Percentiles rank a stretch among this genome's conserved stretches.
phyloP scores from a whole-genome alignment of 129 eudicot genomes.

The Flaveria linearis region DNA sequence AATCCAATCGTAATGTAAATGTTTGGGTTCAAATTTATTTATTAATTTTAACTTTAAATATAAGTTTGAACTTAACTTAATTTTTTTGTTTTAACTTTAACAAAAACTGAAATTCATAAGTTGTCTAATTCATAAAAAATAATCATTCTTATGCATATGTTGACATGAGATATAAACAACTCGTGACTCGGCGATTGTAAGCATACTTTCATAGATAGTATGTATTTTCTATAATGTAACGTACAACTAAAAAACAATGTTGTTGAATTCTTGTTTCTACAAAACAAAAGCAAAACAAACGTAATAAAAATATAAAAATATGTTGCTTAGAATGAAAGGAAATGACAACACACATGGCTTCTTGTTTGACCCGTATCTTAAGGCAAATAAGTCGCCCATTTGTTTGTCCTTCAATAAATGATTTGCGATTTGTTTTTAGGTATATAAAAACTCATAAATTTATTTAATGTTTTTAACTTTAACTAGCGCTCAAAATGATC shows the following conservation, averaged over 20 bases:
- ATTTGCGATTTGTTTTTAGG: no score
- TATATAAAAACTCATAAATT: no score
- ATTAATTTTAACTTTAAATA: no score
- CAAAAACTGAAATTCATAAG: no score
- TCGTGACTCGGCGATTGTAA: not conserved
- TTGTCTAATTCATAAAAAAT: no score
- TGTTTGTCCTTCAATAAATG: slow-evolving; percentile 36
- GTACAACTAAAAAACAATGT: not conserved
- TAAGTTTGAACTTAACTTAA: no score
- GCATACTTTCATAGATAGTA: not conserved
- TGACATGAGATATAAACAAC: not conserved
- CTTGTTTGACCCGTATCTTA: slow-evolving; percentile 88
- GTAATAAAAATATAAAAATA: not conserved
- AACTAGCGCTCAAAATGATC: no score
- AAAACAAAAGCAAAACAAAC: not conserved
- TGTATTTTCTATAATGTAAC: not conserved
- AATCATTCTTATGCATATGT: not conserved
- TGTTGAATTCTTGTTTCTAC: not conserved
- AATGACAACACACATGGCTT: slow-evolving; percentile 47
- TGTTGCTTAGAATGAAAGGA: slow-evolving; percentile 34
- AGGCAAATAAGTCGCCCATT: slow-evolving; percentile 62
- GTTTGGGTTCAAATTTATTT: no score
- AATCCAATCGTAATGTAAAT: no score
- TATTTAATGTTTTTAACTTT: no score
- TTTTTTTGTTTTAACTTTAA: no score